These are phyloP conservation scores for Cordyceps cicadae DNA, from an alignment of 2,329 filamentous ascomycete species.

Conservation along the genomic window DNA sequence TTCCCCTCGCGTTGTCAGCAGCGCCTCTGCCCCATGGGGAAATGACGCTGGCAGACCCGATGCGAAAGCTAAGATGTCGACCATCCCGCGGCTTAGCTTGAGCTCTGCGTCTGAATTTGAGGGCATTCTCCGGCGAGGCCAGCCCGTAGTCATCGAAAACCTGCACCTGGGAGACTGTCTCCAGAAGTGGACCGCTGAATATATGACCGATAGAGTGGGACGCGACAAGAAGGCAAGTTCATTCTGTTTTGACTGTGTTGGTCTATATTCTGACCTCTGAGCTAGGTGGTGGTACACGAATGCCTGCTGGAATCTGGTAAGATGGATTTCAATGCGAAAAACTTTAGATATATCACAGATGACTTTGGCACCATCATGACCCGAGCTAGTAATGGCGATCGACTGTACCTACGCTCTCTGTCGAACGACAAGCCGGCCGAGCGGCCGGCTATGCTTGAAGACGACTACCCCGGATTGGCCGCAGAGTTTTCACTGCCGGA, in stretches of 20 bases:
- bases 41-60: neutral
- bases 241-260: neutral
- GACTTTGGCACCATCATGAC: conserved; percentile 59
- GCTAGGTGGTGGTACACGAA: conserved; percentile 65
- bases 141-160: conserved; percentile 53
- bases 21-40: conserved; percentile 6
- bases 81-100: conserved; percentile 46
- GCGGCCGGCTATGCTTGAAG: conserved; percentile 57
- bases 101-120: conserved; percentile 49
- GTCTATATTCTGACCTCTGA: neutral
- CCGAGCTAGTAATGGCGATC: conserved; percentile 48
- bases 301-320: conserved; percentile 43
- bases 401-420: conserved; percentile 70
- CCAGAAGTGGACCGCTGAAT: conserved; percentile 57
- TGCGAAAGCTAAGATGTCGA: conserved; percentile 17
- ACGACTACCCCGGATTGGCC: conserved; percentile 64
- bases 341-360: conserved; percentile 68
- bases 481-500: conserved; percentile 62
- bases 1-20: conserved; percentile 7
- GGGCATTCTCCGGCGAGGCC: conserved; percentile 45
- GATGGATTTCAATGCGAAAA: conserved; percentile 78
- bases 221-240: conserved; percentile 47
- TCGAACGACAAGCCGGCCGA: conserved; percentile 61
- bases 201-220: conserved; percentile 57
- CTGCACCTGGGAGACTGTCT: conserved; percentile 61